phyloP scores from a whole-genome alignment of 192 early-diverging fungal species.

The Funneliformis geosporum region DNA sequence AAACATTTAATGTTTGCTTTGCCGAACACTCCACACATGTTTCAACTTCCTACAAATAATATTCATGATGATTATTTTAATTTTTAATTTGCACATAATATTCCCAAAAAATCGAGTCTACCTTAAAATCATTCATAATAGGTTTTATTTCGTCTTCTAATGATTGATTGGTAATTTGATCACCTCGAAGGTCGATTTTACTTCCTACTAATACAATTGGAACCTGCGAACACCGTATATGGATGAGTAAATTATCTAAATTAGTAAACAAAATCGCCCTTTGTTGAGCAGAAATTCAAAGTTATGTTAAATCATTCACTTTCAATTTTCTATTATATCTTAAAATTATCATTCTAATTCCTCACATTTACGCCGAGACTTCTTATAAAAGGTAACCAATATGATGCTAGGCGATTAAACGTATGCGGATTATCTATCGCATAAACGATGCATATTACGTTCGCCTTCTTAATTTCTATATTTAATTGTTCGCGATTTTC shows the following conservation, averaged over 20 bases:
- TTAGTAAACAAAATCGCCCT: background rate
- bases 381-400: slow-evolving; percentile 94
- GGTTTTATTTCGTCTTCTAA: slow-evolving; percentile 94
- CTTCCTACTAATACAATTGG: slow-evolving; percentile 94
- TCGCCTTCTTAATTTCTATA: slow-evolving; percentile 92
- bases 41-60: slow-evolving; percentile 85
- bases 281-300: slow-evolving; percentile 10
- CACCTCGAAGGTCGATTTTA: slow-evolving; percentile 88
- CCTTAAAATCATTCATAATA: slow-evolving; percentile 99
- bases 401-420: slow-evolving; percentile 80
- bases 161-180: slow-evolving; percentile 77
- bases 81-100: background rate
- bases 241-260: slow-evolving; percentile 4
- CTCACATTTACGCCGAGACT: slow-evolving; percentile 88
- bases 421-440: slow-evolving; percentile 83
- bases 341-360: background rate
- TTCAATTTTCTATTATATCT: background rate
- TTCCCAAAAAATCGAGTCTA: slow-evolving; percentile 21
- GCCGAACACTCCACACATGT: slow-evolving; percentile 99
- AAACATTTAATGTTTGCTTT: slow-evolving; percentile 91
- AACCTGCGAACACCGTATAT: slow-evolving; percentile 52
- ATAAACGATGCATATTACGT: slow-evolving; percentile 98
- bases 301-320: background rate
- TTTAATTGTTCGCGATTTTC: slow-evolving; percentile 90
- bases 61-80: background rate